Evolutionary conservation across 192 early-diverging fungal species (phyloP).

Genomic region (Coemansia furcata): DNA sequence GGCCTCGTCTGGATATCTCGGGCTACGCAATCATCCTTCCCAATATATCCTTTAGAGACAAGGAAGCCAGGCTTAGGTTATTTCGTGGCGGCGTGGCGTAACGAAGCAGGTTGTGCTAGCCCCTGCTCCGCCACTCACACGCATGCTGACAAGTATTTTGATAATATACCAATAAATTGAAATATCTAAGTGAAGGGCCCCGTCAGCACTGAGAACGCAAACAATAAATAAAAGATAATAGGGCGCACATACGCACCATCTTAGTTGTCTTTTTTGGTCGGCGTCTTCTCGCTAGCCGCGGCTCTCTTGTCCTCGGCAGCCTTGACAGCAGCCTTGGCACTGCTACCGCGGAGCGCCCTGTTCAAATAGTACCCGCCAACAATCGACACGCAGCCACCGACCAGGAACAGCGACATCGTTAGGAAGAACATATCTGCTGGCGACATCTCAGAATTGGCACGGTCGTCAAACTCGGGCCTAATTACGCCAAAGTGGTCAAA

Average conservation of each 20-base stretch:
- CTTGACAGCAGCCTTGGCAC: constrained; percentile 28
- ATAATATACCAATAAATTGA: background rate
- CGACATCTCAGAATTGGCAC: constrained; percentile 51
- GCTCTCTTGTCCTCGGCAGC: constrained; percentile 23
- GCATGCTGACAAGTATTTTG: background rate
- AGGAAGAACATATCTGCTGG: constrained; percentile 53
- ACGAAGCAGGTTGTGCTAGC: background rate
- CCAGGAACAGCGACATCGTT: constrained; percentile 53
- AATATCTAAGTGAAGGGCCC: background rate
- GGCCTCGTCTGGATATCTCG: background rate
- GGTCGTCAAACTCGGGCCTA: constrained; percentile 49
- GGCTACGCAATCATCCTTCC: background rate
- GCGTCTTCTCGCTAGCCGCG: constrained; percentile 6
- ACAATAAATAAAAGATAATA: background rate
- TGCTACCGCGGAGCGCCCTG: constrained; percentile 43
- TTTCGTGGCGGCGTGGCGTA: background rate
- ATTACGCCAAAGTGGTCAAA: constrained; percentile 50
- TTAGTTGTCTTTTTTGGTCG: constrained; percentile 4
- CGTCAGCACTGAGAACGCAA: background rate
- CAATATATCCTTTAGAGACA: background rate
- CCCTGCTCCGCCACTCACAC: background rate
- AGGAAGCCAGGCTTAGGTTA: background rate
- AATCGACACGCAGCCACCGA: constrained; percentile 51
- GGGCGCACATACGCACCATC: background rate
- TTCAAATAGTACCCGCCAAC: constrained; percentile 53